Conservation (phyloP, 257 asterid genomes). For the Oldenlandia corymbosa region DNA sequence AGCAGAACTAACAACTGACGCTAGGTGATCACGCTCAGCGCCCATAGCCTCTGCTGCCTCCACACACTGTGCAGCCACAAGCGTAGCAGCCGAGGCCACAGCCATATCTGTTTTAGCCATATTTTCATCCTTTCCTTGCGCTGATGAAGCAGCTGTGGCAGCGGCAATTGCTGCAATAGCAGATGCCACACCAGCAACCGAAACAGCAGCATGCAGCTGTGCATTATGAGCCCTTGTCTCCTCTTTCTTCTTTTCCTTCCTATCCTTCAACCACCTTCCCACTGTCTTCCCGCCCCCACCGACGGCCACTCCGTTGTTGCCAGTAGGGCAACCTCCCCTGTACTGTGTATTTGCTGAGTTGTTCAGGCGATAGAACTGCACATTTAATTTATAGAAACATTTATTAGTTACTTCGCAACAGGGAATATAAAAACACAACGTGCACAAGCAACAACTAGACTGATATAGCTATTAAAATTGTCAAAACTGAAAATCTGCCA, state of each 20-base stretch:
- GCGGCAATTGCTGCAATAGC: constrained; percentile 99
- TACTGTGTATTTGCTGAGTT: constrained; percentile 38
- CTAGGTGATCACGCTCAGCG: constrained; percentile 84
- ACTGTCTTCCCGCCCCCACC: constrained; percentile 77
- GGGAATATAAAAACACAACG: not conserved
- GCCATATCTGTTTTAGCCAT: constrained; percentile 92
- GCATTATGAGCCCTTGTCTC: constrained; percentile 84
- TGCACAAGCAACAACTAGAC: not conserved
- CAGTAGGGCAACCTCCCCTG: constrained; percentile 38
- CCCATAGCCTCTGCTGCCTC: constrained; percentile 98
- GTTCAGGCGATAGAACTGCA: constrained; percentile 50
- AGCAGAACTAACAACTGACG: constrained; percentile 85
- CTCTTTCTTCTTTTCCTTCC: constrained; percentile 93
- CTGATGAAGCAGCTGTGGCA: constrained; percentile 83
- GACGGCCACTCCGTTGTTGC: constrained; percentile 8
- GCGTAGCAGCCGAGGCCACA: constrained; percentile 89
- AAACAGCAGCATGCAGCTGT: constrained; percentile 92
- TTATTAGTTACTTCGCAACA: not conserved
- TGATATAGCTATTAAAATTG: not conserved
- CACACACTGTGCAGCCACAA: constrained; percentile 96
- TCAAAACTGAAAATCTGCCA: not conserved
- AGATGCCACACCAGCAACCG: constrained; percentile 92
- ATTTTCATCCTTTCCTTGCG: constrained; percentile 62
- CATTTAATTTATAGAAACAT: constrained; percentile 10
- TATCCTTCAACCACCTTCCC: constrained; percentile 97